Base-by-base conservation (phyloP, 2,329 filamentous ascomycete species). In the Cyclaneusma minus region DNA sequence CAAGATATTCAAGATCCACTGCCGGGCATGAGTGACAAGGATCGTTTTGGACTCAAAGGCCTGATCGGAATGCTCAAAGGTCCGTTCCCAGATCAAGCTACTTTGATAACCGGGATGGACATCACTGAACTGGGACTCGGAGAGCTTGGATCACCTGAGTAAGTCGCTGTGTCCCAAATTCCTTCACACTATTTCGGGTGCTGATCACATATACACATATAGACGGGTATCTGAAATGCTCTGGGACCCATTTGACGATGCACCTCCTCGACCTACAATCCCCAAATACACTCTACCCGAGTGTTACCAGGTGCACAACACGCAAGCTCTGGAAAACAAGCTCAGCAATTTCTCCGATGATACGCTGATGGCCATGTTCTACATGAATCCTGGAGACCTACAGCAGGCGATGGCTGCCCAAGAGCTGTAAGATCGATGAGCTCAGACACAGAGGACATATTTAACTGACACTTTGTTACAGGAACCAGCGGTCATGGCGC, bases 291-390 rank as follows among this genome's bases (percentile, higher is more conserved):
- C 58, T 8, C 49, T 76, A 16, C 71, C 71, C 0, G 71, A 77
- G 23, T 77, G 71, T 47, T 77, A 77, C 42, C 64, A 61, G 28
- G 71, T 77, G 17, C 69, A 62, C 34, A 77, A 77, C 34, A 68
- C 74, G 14, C 68, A 72, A 36, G 60, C 67, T 3, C 62, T 77
- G 27, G 68, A 75, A 34, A 68, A 60, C 38, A 76, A 76, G 47
- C 70, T 76, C 25, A 56, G 57, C 21, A 73, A 63, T 35, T 75
- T 77, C 48, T 75, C 74, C 37, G 71, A 77, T 35, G 71, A 77
- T 48, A 74, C 71, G 0, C 50, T 77, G 24, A 68, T 77, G 47
- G 74, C 67, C 61, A 76, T 77, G 36, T 77, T 77, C 42, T 76
- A 77, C 47, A 72, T 65, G 48, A 72, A 66, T 32, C 67, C 71